Conservation (phyloP, 768 basidiomycete genomes). For the Psilocybe sp. region DNA sequence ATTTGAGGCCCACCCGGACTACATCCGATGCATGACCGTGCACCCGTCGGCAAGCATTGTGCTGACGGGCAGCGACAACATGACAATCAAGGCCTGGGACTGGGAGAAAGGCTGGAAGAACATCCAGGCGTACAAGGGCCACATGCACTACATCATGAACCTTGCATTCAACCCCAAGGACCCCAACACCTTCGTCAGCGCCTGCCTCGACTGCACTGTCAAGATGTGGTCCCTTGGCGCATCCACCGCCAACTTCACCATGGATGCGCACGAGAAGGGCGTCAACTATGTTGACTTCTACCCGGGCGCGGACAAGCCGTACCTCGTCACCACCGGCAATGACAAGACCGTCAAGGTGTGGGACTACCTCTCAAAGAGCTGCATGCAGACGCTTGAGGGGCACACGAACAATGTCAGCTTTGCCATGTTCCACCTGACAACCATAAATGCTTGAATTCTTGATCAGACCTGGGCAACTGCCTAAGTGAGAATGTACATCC, state of each 20-base stretch:
- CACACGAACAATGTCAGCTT: conserved; percentile 98
- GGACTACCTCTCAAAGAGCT: conserved; percentile 98
- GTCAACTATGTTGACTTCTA: conserved; percentile 99
- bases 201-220: conserved; percentile 96
- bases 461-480: too few species aligned
- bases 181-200: conserved; percentile 93
- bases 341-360: conserved; percentile 98
- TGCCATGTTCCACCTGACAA: conserved; percentile 91
- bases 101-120: conserved; percentile 99
- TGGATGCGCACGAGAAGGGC: conserved; percentile 98
- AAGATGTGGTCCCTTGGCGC: conserved; percentile 97
- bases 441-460: conserved; percentile 96
- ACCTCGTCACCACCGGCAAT: conserved; percentile 93
- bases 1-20: conserved; percentile 98
- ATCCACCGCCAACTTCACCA: conserved; percentile 84
- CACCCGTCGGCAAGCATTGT: conserved; percentile 92
- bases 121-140: conserved; percentile 94
- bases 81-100: conserved; percentile 99
- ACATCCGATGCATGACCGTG: conserved; percentile 94
- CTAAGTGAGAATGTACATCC: too few species aligned
- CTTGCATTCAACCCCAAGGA: conserved; percentile 97
- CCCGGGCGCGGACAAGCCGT: conserved; percentile 95
- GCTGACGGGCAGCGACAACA: conserved; percentile 95
- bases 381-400: conserved; percentile 95
- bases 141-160: conserved; percentile 99